Base-by-base conservation (phyloP, 441 rosid genomes). In the Bruguiera hainesii region DNA sequence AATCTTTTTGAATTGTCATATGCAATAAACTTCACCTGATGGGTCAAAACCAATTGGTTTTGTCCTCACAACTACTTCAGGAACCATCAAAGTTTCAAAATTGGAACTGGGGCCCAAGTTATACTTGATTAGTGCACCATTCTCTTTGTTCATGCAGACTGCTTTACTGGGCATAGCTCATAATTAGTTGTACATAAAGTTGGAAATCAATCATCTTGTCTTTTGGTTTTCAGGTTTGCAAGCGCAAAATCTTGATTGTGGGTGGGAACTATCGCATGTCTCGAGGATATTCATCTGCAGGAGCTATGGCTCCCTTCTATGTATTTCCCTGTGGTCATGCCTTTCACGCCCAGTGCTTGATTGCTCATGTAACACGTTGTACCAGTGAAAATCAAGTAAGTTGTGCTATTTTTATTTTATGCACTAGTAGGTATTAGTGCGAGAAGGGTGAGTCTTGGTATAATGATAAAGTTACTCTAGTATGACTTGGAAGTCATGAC, bases 261-360 rank as follows among this genome's bases (percentile, higher is more conserved):
- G 85, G 83, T 19, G 90, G 83, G 51, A 91, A 86, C 61, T 90
- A 82, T 80, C 85, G 87, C 72, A 81, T 83, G 85, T 79, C 86
- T 60, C 87, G 80, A 26, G 89, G 96, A 51, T 87, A 87, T 77
- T 74, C 90, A 63, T 76, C 96, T 21, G 85, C 81, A 56, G 97
- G 99, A 76, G 85, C 91, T 57, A 81, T 95, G 85, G 93, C 98
- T 66, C 95, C 97, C 58, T 92, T 95, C 78, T 95, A 90, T 74
- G 89, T 95, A 59, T 95, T 95, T 81, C 99, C 99, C 35, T 95
- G 98, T 72, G 92, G 96, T 18, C 98, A 92, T 68, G 82, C 98
- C 60, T 95, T 95, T 82, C 98, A 95, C 76, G 80, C 96, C 13
- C 90, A 89, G 61, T 92, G 98, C 81, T 72, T 92, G 74, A 89